Percentiles rank a stretch among this genome's conserved stretches.
phyloP scores from a whole-genome alignment of 2,329 filamentous ascomycete genomes.

The Ophiostoma quercus region DNA sequence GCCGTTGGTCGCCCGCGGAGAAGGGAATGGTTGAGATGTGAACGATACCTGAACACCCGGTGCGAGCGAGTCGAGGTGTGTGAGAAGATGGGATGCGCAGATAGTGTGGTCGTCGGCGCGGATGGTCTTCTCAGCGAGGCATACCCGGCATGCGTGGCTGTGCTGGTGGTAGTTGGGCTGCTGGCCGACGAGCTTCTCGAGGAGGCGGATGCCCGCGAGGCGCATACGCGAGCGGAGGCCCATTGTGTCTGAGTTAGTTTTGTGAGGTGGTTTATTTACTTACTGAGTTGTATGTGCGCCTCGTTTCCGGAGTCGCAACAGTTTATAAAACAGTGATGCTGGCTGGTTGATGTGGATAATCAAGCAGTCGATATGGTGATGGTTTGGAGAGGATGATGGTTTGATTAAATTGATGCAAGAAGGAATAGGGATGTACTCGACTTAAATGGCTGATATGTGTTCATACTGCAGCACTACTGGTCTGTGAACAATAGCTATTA shows the following conservation, averaged over 20 bases:
- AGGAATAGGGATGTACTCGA: not conserved
- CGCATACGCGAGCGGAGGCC: constrained; percentile 1
- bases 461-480: not conserved
- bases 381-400: not conserved
- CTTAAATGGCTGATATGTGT: not conserved
- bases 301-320: not conserved
- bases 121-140: constrained; percentile 7
- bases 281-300: too few relatives aligned
- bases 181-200: not conserved
- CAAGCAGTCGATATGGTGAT: not conserved
- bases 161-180: not conserved
- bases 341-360: not conserved
- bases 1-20: not conserved
- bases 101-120: constrained; percentile 2
- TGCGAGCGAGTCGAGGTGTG: constrained; percentile 3
- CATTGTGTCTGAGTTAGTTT: constrained; percentile 1
- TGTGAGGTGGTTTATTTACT: too few relatives aligned
- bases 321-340: not conserved
- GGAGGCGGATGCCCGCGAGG: not conserved
- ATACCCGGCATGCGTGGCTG: constrained; percentile 7
- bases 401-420: not conserved
- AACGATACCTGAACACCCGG: constrained; percentile 15
- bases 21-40: not conserved
- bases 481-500: not conserved
- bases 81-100: constrained; percentile 28